Evolutionary conservation across 1,284 basidiomycete species (phyloP).

Genomic region (Tausonia pullulans): DNA sequence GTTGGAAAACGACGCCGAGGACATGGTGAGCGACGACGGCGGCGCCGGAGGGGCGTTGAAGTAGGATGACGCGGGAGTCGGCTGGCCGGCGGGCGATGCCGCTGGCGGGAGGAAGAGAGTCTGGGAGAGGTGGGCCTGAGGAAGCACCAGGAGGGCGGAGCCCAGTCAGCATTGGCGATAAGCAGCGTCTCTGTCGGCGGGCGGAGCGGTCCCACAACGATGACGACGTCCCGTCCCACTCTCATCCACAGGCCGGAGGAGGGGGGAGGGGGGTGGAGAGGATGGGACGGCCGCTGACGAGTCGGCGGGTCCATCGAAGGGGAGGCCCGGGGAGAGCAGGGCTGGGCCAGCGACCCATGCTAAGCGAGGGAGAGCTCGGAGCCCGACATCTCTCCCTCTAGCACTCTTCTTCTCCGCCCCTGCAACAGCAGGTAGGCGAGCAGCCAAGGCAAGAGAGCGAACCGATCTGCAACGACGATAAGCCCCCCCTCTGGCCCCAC

Average conservation of each 20-base stretch:
- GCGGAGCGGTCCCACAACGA: too few species aligned
- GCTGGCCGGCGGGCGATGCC: conserved; percentile 5
- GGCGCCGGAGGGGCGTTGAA: conserved; percentile 5
- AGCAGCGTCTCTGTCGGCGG: too few species aligned
- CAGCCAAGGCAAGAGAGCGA: too few species aligned
- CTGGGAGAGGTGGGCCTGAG: conserved; percentile 16
- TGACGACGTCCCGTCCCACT: too few species aligned
- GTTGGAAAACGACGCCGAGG: background rate
- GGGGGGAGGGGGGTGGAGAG: background rate
- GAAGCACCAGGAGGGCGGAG: background rate
- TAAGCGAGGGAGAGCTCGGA: too few species aligned
- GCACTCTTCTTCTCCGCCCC: too few species aligned
- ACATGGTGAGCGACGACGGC: conserved; percentile 12
- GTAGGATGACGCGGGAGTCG: conserved; percentile 12
- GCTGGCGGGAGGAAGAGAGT: conserved; percentile 10
- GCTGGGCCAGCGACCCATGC: too few species aligned
- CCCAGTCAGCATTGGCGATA: background rate
- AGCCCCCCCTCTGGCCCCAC: too few species aligned
- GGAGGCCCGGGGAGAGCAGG: background rate
- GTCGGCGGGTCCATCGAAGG: background rate
- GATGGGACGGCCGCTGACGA: background rate
- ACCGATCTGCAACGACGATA: too few species aligned
- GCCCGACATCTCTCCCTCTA: too few species aligned
- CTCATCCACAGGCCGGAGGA: too few species aligned
- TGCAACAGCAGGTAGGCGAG: too few species aligned